phyloP scores from a whole-genome alignment of 495 filamentous ascomycete genomes.

The Podospora sp. region DNA sequence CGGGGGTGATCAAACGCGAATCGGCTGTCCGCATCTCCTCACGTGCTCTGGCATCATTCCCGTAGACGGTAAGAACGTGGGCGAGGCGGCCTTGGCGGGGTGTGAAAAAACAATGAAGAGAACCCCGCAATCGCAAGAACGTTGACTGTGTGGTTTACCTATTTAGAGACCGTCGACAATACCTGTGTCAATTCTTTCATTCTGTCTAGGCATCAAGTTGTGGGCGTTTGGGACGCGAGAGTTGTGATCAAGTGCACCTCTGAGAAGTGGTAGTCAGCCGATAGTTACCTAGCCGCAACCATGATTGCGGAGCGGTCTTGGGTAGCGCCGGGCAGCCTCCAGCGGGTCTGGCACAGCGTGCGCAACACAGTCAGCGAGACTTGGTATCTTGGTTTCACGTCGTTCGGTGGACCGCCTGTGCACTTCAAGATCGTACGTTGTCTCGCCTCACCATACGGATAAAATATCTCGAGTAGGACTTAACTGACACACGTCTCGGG shows the following conservation, averaged over 20 bases:
- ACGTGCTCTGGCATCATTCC: neutral
- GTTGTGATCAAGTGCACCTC: no score
- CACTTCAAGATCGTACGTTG: constrained; percentile 65
- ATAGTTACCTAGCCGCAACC: no score
- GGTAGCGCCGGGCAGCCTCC: neutral
- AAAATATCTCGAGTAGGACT: neutral
- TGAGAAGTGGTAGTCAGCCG: no score
- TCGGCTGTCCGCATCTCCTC: neutral
- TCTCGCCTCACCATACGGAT: neutral
- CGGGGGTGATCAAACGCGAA: neutral
- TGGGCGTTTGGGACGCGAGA: neutral
- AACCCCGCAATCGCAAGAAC: neutral
- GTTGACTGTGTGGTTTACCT: neutral
- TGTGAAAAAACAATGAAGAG: neutral
- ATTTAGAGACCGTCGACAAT: neutral
- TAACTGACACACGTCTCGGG: neutral
- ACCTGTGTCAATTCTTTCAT: neutral
- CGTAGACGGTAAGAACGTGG: neutral
- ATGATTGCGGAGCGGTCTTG: neutral
- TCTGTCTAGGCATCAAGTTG: neutral
- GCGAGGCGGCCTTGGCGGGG: neutral
- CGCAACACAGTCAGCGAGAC: constrained; percentile 35
- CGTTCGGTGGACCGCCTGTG: constrained; percentile 74
- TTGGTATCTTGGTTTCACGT: constrained; percentile 72
- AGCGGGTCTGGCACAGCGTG: constrained; percentile 6